A percentile compares a stretch with the other conserved stretches of the same genome.
Evolutionary conservation across 106 monocot species (phyloP).

Genomic region (Vanilla planifolia): DNA sequence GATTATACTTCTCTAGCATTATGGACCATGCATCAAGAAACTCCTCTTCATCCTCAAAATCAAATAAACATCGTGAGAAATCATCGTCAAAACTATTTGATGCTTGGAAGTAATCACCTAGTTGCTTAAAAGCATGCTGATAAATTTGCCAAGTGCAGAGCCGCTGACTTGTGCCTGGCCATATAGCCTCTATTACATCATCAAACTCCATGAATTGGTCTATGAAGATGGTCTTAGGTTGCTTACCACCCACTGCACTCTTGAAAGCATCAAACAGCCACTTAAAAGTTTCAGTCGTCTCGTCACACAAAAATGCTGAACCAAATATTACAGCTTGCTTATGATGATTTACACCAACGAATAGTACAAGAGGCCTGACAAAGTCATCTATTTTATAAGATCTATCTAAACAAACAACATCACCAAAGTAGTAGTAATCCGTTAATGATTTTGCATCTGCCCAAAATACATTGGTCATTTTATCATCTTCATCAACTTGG

Average conservation of each 20-base stretch:
- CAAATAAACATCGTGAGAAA: slow-evolving; percentile 48
- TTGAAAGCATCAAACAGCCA: slow-evolving; percentile 76
- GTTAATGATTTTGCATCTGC: slow-evolving; percentile 53
- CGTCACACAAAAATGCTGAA: slow-evolving; percentile 58
- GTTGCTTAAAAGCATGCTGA: slow-evolving; percentile 35
- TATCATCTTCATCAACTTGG: slow-evolving; percentile 66
- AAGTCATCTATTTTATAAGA: slow-evolving; percentile 36
- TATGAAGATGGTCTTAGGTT: slow-evolving; percentile 51
- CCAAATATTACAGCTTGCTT: slow-evolving; percentile 57
- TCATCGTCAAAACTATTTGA: slow-evolving; percentile 50
- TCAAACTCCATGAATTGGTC: slow-evolving; percentile 25
- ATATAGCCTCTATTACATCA: slow-evolving; percentile 34
- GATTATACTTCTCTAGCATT: slow-evolving; percentile 48
- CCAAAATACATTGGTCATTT: slow-evolving; percentile 67
- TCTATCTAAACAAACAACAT: slow-evolving; percentile 64
- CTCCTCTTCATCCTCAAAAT: slow-evolving; percentile 61
- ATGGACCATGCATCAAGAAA: slow-evolving; percentile 44
- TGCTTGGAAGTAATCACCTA: slow-evolving; percentile 18
- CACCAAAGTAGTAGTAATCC: slow-evolving; percentile 68
- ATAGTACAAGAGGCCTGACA: slow-evolving; percentile 51
- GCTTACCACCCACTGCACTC: slow-evolving; percentile 39
- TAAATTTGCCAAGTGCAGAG: slow-evolving; percentile 51
- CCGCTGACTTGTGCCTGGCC: slow-evolving; percentile 37
- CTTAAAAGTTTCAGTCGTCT: slow-evolving; percentile 48
- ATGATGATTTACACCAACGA: slow-evolving; percentile 64